phyloP scores from a whole-genome alignment of 768 basidiomycete species.

The Mycena haematopus region DNA sequence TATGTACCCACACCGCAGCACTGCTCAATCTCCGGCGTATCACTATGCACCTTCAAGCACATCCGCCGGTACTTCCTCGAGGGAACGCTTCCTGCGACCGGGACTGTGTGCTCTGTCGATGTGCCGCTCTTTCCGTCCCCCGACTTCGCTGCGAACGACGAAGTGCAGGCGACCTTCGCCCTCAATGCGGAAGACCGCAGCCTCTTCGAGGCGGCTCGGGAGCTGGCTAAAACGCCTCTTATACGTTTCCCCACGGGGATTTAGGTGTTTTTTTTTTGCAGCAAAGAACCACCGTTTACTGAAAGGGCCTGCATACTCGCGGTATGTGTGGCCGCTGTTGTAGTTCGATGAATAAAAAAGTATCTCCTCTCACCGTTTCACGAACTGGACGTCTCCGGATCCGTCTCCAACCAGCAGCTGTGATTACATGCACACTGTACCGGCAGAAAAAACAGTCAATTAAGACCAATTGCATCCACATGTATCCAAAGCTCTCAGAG shows the following conservation, averaged over 20 bases:
- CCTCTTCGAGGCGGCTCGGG: neutral
- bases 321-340: too few relatives aligned
- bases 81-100: conserved; percentile 28
- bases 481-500: too few relatives aligned
- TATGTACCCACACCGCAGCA: conserved; percentile 27
- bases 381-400: too few relatives aligned
- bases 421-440: too few relatives aligned
- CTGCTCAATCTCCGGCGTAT: conserved; percentile 26
- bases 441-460: too few relatives aligned
- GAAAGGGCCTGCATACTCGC: too few relatives aligned
- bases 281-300: too few relatives aligned
- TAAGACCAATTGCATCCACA: too few relatives aligned
- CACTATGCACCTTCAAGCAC: conserved; percentile 26
- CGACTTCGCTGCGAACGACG: neutral
- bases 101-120: conserved; percentile 30
- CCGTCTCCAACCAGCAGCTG: too few relatives aligned
- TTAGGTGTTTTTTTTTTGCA: too few relatives aligned
- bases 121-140: conserved; percentile 5
- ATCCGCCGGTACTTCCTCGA: conserved; percentile 29
- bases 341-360: too few relatives aligned
- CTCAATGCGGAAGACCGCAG: neutral
- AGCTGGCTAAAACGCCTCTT: neutral
- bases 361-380: too few relatives aligned
- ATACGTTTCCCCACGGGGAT: neutral
- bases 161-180: neutral